phyloP scores from a whole-genome alignment of 140 eudicot genomes.

The Flaveria floridana region DNA sequence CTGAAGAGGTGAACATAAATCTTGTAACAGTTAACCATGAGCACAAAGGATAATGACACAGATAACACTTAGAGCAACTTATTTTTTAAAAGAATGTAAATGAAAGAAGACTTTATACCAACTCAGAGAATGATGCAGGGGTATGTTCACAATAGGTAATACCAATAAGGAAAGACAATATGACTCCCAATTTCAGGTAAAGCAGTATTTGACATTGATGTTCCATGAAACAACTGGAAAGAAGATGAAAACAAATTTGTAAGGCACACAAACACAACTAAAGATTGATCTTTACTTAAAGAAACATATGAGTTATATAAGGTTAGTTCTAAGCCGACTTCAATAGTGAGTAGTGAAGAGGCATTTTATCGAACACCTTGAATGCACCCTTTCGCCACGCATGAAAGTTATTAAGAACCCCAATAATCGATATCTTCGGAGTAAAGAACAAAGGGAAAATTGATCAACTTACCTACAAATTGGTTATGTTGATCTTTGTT shows the following conservation, averaged over 20 bases:
- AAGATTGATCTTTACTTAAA: neutral
- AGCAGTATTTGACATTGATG: conserved; percentile 32
- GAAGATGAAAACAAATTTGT: neutral
- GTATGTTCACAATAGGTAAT: conserved; percentile 28
- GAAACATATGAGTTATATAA: neutral
- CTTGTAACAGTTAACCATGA: neutral
- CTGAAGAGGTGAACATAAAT: conserved; percentile 27
- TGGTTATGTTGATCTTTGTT: conserved; percentile 12
- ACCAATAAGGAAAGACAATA: conserved; percentile 35
- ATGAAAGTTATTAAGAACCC: neutral
- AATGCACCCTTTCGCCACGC: neutral
- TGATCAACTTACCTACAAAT: conserved; percentile 1
- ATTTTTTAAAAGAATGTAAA: neutral
- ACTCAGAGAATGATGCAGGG: conserved; percentile 29
- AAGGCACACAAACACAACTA: conserved; percentile 1
- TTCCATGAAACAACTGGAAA: conserved; percentile 39
- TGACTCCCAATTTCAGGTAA: conserved; percentile 35
- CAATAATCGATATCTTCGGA: neutral
- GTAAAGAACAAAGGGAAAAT: neutral
- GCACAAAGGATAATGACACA: conserved; percentile 3
- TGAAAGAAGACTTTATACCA: conserved; percentile 19
- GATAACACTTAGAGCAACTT: neutral
- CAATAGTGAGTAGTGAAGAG: conserved; percentile 8
- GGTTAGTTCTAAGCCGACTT: neutral
- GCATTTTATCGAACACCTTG: conserved; percentile 33